Conservation (phyloP, 345 rosid species). For the Syzygium grande region DNA sequence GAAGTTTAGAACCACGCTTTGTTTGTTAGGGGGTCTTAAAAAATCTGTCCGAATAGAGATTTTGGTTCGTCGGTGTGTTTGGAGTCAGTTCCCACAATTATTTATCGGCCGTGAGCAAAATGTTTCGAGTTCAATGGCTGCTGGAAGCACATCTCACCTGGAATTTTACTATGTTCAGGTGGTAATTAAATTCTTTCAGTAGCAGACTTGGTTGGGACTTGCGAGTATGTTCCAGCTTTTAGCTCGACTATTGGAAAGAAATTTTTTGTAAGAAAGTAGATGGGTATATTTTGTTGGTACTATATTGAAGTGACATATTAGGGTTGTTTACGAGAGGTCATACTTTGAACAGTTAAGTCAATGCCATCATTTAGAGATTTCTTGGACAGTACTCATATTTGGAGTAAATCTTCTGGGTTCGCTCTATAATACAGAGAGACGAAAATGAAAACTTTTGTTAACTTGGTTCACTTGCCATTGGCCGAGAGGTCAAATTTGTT, state of each 20-base stretch:
- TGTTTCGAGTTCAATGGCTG: neutral
- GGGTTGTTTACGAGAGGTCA: neutral
- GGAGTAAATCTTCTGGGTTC: neutral
- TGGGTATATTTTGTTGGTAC: neutral
- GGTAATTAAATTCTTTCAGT: neutral
- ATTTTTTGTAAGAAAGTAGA: neutral
- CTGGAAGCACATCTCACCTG: neutral
- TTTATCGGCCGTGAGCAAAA: neutral
- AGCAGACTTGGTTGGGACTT: neutral
- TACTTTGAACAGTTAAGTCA: neutral
- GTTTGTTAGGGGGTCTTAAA: neutral
- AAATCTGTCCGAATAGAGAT: neutral
- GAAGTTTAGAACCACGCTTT: neutral
- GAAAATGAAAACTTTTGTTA: neutral
- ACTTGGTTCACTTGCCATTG: neutral
- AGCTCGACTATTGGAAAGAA: neutral
- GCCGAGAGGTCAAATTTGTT: neutral
- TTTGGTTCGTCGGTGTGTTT: neutral
- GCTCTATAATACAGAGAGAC: neutral
- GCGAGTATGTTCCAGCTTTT: neutral
- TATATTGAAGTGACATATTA: neutral
- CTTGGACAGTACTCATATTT: neutral
- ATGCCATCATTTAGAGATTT: neutral
- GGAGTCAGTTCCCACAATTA: neutral
- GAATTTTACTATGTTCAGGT: neutral